Base-by-base conservation (phyloP, 2,329 filamentous ascomycete genomes). In the Fusarium sp. region DNA sequence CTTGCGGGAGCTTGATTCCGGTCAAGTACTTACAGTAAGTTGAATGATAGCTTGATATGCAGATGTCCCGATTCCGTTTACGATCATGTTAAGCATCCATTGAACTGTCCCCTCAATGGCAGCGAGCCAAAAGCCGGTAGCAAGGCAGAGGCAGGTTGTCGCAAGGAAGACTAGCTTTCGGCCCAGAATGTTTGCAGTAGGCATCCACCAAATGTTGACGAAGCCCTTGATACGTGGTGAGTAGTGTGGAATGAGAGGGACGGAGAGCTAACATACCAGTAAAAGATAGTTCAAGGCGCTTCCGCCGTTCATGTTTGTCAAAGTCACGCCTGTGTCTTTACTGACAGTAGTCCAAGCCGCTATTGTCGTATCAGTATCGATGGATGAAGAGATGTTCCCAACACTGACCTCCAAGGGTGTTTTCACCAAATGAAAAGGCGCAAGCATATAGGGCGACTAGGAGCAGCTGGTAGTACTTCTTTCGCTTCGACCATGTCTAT, bases 1-100 rank as follows among this genome's bases (percentile, higher is more conserved):
- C 2, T n/a, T 22, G 4, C 3, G 4, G 4, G 20, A n/a, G 9
- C 10, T 6, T 12, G 10, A 17, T 5, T 15, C 4, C 0, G 0
- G 10, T 17, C 20, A 4, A 3, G 1, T 7, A 10, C 12, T 2
- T 7, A 35, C 31, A 7, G 49, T 38, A 20, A 52, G 49, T 4
- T 52, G 49, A 9, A 52, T 38, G 9, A 27, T 38, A 0, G 49
- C 49, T 15, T 52, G 49, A 9, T 52, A 38, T 0, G 49, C 49
- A 38, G 49, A 25, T 3, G 49, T 52, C 4, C 49, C 22, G 2
- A 38, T 27, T 27, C 49, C 22, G 1, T 52, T 38, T 0, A 27
- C 33, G 0, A 52, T 38, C 33, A 52, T 27, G 6, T 52, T 27
- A 0, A 52, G 49, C 49, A 52, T 38, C 33, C 33, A 38, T 8